These are phyloP conservation scores for Colletotrichum sansevieriae DNA, from an alignment of 2,329 filamentous ascomycete species.

Conservation along the genomic window DNA sequence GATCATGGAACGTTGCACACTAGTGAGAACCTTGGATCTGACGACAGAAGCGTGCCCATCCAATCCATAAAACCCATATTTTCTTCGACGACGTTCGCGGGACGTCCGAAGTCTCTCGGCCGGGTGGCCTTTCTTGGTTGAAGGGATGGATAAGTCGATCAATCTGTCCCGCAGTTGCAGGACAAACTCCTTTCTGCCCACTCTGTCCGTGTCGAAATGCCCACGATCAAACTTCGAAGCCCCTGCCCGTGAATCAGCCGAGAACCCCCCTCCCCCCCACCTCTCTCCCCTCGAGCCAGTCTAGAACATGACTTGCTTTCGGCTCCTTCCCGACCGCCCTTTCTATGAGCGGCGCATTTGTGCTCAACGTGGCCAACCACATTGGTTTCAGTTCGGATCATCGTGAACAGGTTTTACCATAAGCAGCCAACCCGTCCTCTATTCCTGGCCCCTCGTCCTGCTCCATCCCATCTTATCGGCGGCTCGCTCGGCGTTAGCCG, in stretches of 20 bases:
- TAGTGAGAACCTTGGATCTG: slow-evolving; percentile 8
- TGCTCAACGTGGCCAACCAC: slow-evolving; percentile 9
- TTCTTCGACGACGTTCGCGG: neutral
- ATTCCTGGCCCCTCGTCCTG: neutral
- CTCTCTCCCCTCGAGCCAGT: slow-evolving; percentile 1
- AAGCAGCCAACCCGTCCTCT: slow-evolving; percentile 5
- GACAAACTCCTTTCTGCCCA: neutral
- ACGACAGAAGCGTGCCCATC: slow-evolving; percentile 9
- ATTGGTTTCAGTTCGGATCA: slow-evolving; percentile 32
- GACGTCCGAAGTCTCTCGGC: slow-evolving; percentile 22
- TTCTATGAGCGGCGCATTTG: slow-evolving; percentile 3
- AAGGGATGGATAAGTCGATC: slow-evolving; percentile 15
- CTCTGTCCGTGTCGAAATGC: slow-evolving; percentile 7
- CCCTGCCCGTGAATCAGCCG: neutral
- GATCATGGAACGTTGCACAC: neutral
- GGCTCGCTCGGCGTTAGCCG: slow-evolving; percentile 31
- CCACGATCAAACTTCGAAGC: neutral
- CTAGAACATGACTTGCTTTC: slow-evolving; percentile 34
- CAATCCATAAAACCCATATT: slow-evolving; percentile 17
- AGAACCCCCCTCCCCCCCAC: neutral
- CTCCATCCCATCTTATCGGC: neutral
- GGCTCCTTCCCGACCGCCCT: slow-evolving; percentile 24
- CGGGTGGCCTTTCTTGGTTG: neutral
- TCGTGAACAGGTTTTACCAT: slow-evolving; percentile 10
- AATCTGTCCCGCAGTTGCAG: slow-evolving; percentile 4